phyloP scores from a whole-genome alignment of 768 basidiomycete genomes.

The Leccinum variicolor region DNA sequence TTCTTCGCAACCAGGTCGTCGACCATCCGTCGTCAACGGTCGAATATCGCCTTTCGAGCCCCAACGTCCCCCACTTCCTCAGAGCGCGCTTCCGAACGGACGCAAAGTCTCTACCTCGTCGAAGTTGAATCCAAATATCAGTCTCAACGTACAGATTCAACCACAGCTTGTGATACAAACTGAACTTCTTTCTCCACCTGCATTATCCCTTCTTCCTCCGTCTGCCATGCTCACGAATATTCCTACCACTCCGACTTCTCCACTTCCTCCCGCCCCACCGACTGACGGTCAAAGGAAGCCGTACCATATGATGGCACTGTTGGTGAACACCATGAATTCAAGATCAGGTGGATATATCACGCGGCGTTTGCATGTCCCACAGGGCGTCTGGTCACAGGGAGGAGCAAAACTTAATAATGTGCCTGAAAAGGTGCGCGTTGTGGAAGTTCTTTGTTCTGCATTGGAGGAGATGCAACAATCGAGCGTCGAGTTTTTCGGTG shows the following conservation, averaged over 20 bases:
- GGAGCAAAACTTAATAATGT: conserved; percentile 82
- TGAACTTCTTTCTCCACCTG: conserved; percentile 42
- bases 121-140: conserved; percentile 48
- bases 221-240: conserved; percentile 51
- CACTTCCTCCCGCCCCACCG: conserved; percentile 71
- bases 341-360: conserved; percentile 87
- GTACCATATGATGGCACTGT: conserved; percentile 84
- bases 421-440: conserved; percentile 81
- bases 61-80: conserved; percentile 52
- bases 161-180: conserved; percentile 50
- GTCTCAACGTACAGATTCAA: conserved; percentile 43
- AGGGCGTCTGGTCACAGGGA: conserved; percentile 88
- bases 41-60: conserved; percentile 49
- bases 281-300: conserved; percentile 75
- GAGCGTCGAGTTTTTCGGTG: conserved; percentile 74
- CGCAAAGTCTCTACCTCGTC: conserved; percentile 66
- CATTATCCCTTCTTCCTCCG: conserved; percentile 41
- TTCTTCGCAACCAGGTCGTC: conserved; percentile 72
- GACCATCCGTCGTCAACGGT: conserved; percentile 56
- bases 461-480: conserved; percentile 73
- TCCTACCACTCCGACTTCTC: conserved; percentile 74
- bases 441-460: conserved; percentile 74
- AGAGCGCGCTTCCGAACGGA: conserved; percentile 35
- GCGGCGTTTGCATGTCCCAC: conserved; percentile 80
- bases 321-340: conserved; percentile 75